phyloP scores from a whole-genome alignment of 2,329 filamentous ascomycete species.

The Geosmithia flava region DNA sequence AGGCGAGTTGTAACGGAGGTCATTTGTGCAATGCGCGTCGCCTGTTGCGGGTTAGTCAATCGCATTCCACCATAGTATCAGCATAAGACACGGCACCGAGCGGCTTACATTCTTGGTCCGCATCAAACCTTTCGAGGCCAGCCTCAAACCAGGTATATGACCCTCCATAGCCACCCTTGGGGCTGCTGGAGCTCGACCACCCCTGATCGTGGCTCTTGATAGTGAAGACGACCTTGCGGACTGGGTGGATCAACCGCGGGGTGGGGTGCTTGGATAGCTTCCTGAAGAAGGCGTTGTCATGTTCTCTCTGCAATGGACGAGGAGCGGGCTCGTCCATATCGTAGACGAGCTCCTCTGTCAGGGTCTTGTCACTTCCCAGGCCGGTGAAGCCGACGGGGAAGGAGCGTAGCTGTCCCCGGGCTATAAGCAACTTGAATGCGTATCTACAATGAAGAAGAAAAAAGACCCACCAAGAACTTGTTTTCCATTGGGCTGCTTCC shows the following conservation, averaged over 20 bases:
- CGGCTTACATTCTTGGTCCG: conserved; percentile 15
- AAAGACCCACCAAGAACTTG: conserved; percentile 17
- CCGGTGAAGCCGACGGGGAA: conserved; percentile 22
- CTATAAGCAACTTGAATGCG: background rate
- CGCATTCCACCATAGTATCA: background rate
- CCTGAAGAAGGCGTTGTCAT: conserved; percentile 15
- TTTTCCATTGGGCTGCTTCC: conserved; percentile 14
- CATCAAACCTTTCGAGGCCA: conserved; percentile 43
- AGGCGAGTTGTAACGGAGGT: conserved; percentile 12
- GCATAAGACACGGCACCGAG: background rate
- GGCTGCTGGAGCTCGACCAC: conserved; percentile 24
- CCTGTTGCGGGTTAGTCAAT: conserved; percentile 7
- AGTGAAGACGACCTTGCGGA: conserved; percentile 49
- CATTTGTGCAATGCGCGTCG: conserved; percentile 15
- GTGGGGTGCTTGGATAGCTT: conserved; percentile 23
- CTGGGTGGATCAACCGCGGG: conserved; percentile 31
- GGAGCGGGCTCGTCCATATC: conserved; percentile 15
- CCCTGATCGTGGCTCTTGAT: conserved; percentile 47
- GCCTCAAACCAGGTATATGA: conserved; percentile 55
- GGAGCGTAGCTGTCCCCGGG: conserved; percentile 17
- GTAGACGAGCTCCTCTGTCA: conserved; percentile 15
- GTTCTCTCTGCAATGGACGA: conserved; percentile 11
- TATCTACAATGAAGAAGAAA: background rate
- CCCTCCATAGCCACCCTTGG: conserved; percentile 26
- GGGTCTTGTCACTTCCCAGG: conserved; percentile 11